Conservation (phyloP, 1,284 basidiomycete species). For the Heterobasidion irregulare region DNA sequence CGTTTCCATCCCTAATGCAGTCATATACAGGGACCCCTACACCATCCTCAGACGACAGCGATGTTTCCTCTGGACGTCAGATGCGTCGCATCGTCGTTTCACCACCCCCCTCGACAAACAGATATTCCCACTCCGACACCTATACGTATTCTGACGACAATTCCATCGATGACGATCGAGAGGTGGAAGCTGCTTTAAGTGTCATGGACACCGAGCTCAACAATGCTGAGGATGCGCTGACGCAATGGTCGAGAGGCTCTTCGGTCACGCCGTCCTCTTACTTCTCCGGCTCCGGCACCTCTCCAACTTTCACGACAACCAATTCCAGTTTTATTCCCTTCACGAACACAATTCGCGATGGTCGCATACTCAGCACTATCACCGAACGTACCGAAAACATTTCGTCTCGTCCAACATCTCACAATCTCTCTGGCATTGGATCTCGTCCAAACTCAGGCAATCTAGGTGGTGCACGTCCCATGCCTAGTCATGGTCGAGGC, state of each 20-base stretch:
- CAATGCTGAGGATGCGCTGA: conserved; percentile 49
- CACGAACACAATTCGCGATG: conserved; percentile 14
- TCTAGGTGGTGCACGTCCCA: conserved; percentile 16
- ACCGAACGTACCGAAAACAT: conserved; percentile 30
- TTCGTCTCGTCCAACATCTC: conserved; percentile 21
- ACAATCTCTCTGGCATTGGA: conserved; percentile 8
- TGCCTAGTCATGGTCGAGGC: conserved; percentile 17
- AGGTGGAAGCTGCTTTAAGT: conserved; percentile 61
- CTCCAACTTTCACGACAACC: conserved; percentile 12
- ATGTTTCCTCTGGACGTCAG: conserved; percentile 24
- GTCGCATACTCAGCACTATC: conserved; percentile 26
- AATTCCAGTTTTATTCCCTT: conserved; percentile 15
- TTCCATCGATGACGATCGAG: conserved; percentile 36
- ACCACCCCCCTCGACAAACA: conserved; percentile 21
- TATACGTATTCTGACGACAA: conserved; percentile 35
- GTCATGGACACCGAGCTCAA: conserved; percentile 58
- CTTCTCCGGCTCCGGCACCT: conserved; percentile 11
- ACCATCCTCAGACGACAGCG: conserved; percentile 21
- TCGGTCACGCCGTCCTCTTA: conserved; percentile 15
- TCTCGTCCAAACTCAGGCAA: conserved; percentile 15
- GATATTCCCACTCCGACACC: conserved; percentile 20
- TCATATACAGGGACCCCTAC: conserved; percentile 7
- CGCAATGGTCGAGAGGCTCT: conserved; percentile 40
- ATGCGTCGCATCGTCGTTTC: conserved; percentile 35
- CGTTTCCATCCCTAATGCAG: background rate